Conservation (phyloP, 1,139 yeast genomes). For the Nakaseomyces kungkrabaensis region DNA sequence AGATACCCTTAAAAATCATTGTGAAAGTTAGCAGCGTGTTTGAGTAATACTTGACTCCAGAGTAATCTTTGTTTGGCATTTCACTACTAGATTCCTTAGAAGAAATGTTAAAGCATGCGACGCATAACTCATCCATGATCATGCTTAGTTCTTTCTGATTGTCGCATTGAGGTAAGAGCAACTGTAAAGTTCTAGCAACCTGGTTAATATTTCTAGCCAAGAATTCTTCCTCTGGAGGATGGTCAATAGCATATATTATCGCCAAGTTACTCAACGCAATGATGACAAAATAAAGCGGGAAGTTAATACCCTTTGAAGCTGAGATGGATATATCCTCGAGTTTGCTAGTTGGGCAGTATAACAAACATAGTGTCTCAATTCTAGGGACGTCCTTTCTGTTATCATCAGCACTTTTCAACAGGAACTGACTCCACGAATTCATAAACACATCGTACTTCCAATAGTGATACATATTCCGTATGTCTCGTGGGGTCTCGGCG, state of each 20-base stretch:
- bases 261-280: constrained; percentile 1
- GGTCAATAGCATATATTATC: neutral
- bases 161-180: constrained; percentile 4
- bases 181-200: constrained; percentile 3
- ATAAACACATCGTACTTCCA: constrained; percentile 19
- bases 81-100: constrained; percentile 9
- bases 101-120: constrained; percentile 10
- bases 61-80: constrained; percentile 12
- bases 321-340: neutral
- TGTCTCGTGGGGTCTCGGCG: constrained; percentile 17
- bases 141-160: constrained; percentile 1
- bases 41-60: constrained; percentile 11
- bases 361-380: neutral
- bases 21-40: constrained; percentile 16
- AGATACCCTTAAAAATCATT: constrained; percentile 16
- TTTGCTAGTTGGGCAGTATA: constrained; percentile 1
- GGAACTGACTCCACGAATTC: constrained; percentile 16
- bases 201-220: constrained; percentile 1
- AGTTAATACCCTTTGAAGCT: neutral
- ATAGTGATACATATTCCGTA: constrained; percentile 8
- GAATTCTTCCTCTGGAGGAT: constrained; percentile 2
- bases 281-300: neutral
- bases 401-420: constrained; percentile 4
- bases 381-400: constrained; percentile 1
- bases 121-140: constrained; percentile 6